Conservation (phyloP, 2,329 filamentous ascomycete species). For the Hypomyces rosellus region DNA sequence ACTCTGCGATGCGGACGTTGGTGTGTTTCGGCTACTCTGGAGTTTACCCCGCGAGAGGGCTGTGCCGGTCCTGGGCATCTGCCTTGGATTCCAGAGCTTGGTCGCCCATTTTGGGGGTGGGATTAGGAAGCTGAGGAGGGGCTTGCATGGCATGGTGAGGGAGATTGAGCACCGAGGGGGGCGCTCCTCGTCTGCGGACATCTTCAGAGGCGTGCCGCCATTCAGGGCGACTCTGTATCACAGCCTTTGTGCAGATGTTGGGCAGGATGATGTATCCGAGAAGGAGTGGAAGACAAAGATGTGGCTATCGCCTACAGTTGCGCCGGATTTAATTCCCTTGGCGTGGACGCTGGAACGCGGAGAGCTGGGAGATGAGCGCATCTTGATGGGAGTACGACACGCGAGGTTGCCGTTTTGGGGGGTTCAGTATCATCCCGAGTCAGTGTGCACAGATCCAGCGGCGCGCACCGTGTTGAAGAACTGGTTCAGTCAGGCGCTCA, state of each 20-base stretch:
- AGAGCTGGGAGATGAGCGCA: constrained; percentile 36
- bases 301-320: constrained; percentile 32
- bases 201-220: constrained; percentile 56
- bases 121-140: constrained; percentile 61
- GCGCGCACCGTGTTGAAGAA: constrained; percentile 61
- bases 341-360: constrained; percentile 52
- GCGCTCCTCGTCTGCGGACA: constrained; percentile 34
- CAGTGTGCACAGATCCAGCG: constrained; percentile 68
- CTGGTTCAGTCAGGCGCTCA: constrained; percentile 64
- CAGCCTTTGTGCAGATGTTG: constrained; percentile 51
- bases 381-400: constrained; percentile 76
- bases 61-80: constrained; percentile 80
- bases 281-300: constrained; percentile 30
- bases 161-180: constrained; percentile 51
- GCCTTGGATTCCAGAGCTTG: constrained; percentile 82
- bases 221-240: constrained; percentile 75
- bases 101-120: constrained; percentile 60
- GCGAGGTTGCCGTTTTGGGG: constrained; percentile 69
- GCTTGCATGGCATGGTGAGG: constrained; percentile 76
- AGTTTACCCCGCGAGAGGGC: constrained; percentile 49
- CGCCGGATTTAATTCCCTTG: constrained; percentile 46
- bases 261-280: constrained; percentile 35
- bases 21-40: constrained; percentile 76
- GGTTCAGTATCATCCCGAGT: constrained; percentile 87
- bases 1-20: constrained; percentile 65